Conservation (phyloP, 1,284 basidiomycete genomes). For the Termitomyces sp. region DNA sequence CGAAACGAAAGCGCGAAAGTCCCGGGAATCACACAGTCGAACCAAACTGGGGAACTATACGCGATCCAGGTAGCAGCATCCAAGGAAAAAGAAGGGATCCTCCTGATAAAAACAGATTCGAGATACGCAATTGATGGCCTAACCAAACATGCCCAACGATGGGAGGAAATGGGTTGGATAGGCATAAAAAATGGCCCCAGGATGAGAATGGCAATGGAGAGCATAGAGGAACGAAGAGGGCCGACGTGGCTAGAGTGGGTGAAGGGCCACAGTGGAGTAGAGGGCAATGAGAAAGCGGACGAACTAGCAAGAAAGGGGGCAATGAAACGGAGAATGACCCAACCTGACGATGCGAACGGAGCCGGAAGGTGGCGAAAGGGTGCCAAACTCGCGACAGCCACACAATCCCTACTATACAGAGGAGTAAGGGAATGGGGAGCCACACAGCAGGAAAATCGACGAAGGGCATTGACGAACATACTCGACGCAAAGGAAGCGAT, state of each 20-base stretch:
- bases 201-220: neutral
- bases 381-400: neutral
- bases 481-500: too few species aligned
- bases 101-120: neutral
- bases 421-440: neutral
- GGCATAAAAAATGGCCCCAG: neutral
- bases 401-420: neutral
- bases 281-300: neutral
- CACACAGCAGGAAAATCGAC: too few species aligned
- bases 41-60: neutral
- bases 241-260: neutral
- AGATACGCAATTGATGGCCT: neutral
- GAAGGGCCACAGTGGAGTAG: neutral
- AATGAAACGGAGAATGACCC: neutral
- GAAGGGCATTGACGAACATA: too few species aligned
- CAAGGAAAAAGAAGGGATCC: neutral
- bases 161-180: neutral
- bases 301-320: neutral
- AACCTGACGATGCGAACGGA: neutral
- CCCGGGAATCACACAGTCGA: neutral
- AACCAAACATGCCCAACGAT: neutral
- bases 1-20: too few species aligned
- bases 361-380: neutral
- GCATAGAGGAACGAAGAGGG: neutral
- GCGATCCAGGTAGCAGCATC: neutral